Base-by-base conservation (phyloP, 108 stramenopile species). In the Skeletonema costatum region DNA sequence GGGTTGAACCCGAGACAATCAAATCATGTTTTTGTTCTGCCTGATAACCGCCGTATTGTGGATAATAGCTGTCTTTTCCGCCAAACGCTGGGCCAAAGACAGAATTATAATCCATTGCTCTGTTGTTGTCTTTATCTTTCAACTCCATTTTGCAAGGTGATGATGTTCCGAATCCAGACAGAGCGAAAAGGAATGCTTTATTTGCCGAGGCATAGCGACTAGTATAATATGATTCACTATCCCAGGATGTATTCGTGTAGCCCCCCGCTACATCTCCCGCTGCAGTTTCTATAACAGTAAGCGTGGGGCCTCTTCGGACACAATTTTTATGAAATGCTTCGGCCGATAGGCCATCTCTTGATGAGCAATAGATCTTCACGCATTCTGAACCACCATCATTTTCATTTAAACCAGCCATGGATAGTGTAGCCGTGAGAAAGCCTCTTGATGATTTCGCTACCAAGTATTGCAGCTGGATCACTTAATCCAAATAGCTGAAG, bases 111-210 rank as follows among this genome's bases (percentile, higher is more conserved):
- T 36, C 36, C 4, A 36, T 36, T 36, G 36, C 36, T 36, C 36
- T 36, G 0, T 36, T 6, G 36, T 36, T 36, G 8, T 36, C 36
- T 36, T 36, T 36, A 11, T 41, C 39, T 41, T 41, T 41, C 2
- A 41, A 10, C 12, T 63, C 29, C 71, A 73, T 63, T 31, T 73
- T 73, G 21, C 60, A 61, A 19, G 56, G 74, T 2, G 74, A 60
- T 16, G 25, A 1, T 29, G 60, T 60, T 8, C 16, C 66, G 0
- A 35, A 59, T 66, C 66, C 74, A 10, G 0, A 11, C 1, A 75
- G 16, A 2, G 38, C 74, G 11, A 75, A 75, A 19, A 75, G 51
- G 31, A 75, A 75, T n/a, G 74, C 53, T 53, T 68, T 68, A 59
- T 68, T 46, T 25, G 74, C 65, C 8, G n/a, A 32, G 14, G 2